Percentiles rank a stretch among this genome's conserved stretches.
Evolutionary conservation across 768 basidiomycete genomes (phyloP).

Genomic region (Harrya chromipes): DNA sequence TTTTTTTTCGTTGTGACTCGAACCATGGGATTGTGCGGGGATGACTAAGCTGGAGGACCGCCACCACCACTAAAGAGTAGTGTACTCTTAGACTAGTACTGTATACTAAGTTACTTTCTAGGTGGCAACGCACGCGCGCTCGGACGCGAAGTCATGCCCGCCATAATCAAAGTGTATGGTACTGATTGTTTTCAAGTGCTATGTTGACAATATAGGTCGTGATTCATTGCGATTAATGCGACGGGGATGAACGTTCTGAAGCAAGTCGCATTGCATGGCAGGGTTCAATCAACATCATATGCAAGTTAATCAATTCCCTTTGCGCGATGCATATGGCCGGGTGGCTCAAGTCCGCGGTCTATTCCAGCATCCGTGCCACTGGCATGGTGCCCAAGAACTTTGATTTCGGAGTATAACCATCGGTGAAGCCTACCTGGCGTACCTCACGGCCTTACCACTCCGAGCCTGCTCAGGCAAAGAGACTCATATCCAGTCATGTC

Average conservation of each 20-base stretch:
- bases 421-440: background rate
- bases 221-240: background rate
- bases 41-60: conserved; percentile 22
- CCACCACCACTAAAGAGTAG: too few species aligned
- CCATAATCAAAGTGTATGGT: background rate
- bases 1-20: conserved; percentile 2
- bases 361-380: background rate
- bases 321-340: background rate
- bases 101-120: background rate
- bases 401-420: background rate
- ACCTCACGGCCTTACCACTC: background rate
- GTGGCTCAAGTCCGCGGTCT: background rate
- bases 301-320: background rate
- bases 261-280: too few species aligned
- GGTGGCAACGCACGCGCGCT: background rate
- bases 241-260: background rate
- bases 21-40: background rate
- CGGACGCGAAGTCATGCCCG: too few species aligned
- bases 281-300: background rate
- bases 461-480: background rate
- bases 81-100: too few species aligned
- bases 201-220: background rate
- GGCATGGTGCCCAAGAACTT: conserved; percentile 2
- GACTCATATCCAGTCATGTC: background rate
- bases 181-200: too few species aligned